Percentiles rank a stretch among this genome's conserved stretches.
These are phyloP conservation scores for Sesbania bispinosa DNA, from an alignment of 306 rosid species.

Conservation along the genomic window DNA sequence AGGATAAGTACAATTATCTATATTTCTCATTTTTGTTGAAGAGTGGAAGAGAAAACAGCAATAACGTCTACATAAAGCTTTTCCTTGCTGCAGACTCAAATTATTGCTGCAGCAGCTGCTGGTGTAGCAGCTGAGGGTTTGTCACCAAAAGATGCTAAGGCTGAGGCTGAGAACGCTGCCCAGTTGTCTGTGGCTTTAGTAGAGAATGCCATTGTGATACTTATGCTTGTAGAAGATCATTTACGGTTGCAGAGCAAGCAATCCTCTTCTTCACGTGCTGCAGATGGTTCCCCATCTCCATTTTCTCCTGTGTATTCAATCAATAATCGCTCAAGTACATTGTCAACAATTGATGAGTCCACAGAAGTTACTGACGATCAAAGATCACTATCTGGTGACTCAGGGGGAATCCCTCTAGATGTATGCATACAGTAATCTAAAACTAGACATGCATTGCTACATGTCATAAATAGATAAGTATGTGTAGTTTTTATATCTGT, in stretches of 20 bases:
- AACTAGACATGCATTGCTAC: slow-evolving; percentile 16
- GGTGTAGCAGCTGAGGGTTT: slow-evolving; percentile 92
- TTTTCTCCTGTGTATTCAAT: slow-evolving; percentile 49
- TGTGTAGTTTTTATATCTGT: slow-evolving; percentile 17
- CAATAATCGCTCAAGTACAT: slow-evolving; percentile 37
- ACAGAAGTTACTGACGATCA: slow-evolving; percentile 37
- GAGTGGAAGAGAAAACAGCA: slow-evolving; percentile 22
- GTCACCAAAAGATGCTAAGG: slow-evolving; percentile 83
- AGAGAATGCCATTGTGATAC: slow-evolving; percentile 95
- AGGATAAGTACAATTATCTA: slow-evolving; percentile 14
- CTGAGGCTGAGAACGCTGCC: slow-evolving; percentile 94
- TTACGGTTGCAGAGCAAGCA: slow-evolving; percentile 82
- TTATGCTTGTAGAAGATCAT: slow-evolving; percentile 99
- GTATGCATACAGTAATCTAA: slow-evolving; percentile 47
- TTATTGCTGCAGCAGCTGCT: slow-evolving; percentile 97
- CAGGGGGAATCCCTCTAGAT: slow-evolving; percentile 65
- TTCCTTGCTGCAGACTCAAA: slow-evolving; percentile 87
- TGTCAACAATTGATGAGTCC: slow-evolving; percentile 45
- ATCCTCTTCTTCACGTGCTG: slow-evolving; percentile 54
- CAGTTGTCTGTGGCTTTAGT: slow-evolving; percentile 97
- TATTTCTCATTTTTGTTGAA: slow-evolving; percentile 16
- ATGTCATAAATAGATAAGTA: slow-evolving; percentile 1
- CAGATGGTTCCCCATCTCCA: slow-evolving; percentile 63
- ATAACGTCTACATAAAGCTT: slow-evolving; percentile 38
- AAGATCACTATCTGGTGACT: slow-evolving; percentile 47